Conservation (phyloP, 441 rosid genomes). For the Pelargonium citronellum region DNA sequence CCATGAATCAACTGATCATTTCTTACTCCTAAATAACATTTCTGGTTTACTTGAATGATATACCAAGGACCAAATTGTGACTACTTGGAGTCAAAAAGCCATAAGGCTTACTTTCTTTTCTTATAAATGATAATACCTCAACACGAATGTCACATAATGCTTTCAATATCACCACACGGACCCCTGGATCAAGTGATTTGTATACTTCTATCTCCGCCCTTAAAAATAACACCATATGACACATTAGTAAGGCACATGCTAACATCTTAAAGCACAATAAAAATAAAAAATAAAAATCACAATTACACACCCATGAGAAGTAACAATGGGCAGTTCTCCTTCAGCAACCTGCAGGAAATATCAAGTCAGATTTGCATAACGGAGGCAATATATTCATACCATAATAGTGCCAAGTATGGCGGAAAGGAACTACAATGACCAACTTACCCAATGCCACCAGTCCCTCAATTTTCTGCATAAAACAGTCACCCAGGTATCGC, state of each 20-base stretch:
- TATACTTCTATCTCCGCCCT: slow-evolving; percentile 78
- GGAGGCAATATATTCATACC: slow-evolving; percentile 8
- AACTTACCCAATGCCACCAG: slow-evolving; percentile 99
- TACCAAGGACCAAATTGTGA: slow-evolving; percentile 8
- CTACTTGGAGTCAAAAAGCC: slow-evolving; percentile 11
- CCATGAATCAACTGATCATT: slow-evolving; percentile 5
- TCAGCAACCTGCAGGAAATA: slow-evolving; percentile 74
- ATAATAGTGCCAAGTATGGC: slow-evolving; percentile 17
- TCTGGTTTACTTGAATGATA: not conserved
- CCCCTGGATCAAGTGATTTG: slow-evolving; percentile 82
- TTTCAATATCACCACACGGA: slow-evolving; percentile 92
- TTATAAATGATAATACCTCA: slow-evolving; percentile 52
- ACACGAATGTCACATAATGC: slow-evolving; percentile 96
- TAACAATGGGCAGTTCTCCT: slow-evolving; percentile 91
- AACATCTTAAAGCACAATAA: slow-evolving; percentile 16
- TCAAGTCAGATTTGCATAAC: slow-evolving; percentile 22
- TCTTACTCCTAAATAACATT: slow-evolving; percentile 9
- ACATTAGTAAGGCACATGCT: slow-evolving; percentile 26
- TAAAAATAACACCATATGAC: slow-evolving; percentile 21
- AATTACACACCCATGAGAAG: slow-evolving; percentile 85
- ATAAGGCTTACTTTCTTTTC: slow-evolving; percentile 5
- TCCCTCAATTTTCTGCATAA: slow-evolving; percentile 94
- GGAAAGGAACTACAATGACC: slow-evolving; percentile 25
- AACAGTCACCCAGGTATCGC: slow-evolving; percentile 95
- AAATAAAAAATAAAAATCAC: slow-evolving; percentile 26